Evolutionary conservation across 2,329 filamentous ascomycete genomes (phyloP).

Genomic region (Cryphonectria naterciae): DNA sequence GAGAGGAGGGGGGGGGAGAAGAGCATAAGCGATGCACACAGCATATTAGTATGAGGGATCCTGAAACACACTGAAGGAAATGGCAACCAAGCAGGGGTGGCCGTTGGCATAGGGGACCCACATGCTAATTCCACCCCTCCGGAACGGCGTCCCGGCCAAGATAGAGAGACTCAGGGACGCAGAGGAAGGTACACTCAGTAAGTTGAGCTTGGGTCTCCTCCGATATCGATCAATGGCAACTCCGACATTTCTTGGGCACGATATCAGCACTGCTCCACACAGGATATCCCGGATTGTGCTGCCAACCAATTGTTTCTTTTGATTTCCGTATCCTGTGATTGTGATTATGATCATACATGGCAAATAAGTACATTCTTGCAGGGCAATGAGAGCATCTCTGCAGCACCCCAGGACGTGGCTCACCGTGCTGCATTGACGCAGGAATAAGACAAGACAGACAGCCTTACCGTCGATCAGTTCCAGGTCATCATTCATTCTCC

Average conservation of each 20-base stretch:
- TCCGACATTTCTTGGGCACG: neutral
- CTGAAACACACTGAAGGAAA: constrained; percentile 18
- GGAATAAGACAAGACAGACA: neutral
- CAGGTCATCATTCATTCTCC: too few relatives aligned
- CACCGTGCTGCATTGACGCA: neutral
- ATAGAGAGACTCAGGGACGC: too few relatives aligned
- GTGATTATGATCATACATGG: neutral
- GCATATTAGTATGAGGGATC: neutral
- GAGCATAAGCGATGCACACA: neutral
- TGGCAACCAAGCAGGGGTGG: neutral
- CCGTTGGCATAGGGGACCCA: neutral
- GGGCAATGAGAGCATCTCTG: neutral
- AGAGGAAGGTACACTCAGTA: too few relatives aligned
- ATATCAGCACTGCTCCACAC: constrained; percentile 3
- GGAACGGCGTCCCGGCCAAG: constrained; percentile 11
- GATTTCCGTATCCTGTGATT: neutral
- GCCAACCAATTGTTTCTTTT: neutral
- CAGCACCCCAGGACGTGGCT: neutral
- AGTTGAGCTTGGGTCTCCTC: constrained; percentile 12
- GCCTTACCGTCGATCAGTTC: neutral
- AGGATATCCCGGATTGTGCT: neutral
- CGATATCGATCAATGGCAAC: constrained; percentile 2
- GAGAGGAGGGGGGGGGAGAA: too few relatives aligned
- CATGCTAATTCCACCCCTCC: neutral
- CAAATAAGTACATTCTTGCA: neutral